Base-by-base conservation (phyloP, 2,329 filamentous ascomycete genomes). In the Penicillium expansum region DNA sequence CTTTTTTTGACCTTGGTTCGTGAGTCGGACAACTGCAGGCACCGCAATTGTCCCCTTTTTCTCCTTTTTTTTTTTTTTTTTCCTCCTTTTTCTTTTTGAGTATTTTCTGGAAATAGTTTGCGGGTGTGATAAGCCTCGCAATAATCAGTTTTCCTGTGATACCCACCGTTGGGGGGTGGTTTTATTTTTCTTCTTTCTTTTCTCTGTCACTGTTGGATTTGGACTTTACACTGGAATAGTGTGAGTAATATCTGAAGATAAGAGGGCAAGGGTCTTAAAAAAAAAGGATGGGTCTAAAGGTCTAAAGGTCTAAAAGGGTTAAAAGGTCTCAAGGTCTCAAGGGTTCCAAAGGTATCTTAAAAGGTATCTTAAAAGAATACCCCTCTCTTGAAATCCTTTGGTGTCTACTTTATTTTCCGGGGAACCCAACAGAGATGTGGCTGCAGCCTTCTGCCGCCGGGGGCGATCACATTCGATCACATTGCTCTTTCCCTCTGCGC, bases 341-440 rank as follows among this genome's bases (percentile, higher is more conserved):
- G 10, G 7, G 22, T n/a, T n/a, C n/a, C n/a, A n/a, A n/a, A n/a
- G n/a, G n/a, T n/a, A n/a, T n/a, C n/a, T n/a, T n/a, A n/a, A n/a
- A n/a, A n/a, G n/a, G n/a, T n/a, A n/a, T n/a, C n/a, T n/a, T n/a
- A n/a, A n/a, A n/a, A n/a, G n/a, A n/a, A n/a, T n/a, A n/a, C n/a
- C 39, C 41, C 39, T 52, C 48, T 32, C 37, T 45, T 55, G 48
- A 45, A 50, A 57, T 52, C 39, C 51, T 42, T 55, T 37, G 33
- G 22, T 48, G 33, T 33, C 30, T 49, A 35, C 47, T 53, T 60
- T 62, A 64, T 64, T 63, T 63, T 61, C 62, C 60, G 63, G 62
- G 53, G 52, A 53, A 24, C 54, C 55, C 48, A 45, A 44, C 42
- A 30, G 47, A 63, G 66, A 67, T 70, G 67, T 70, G 68, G 68